Evolutionary conservation across 2,329 filamentous ascomycete species (phyloP), one percentile per base, ranked within the genome.

Genomic region (Calonectria hawksworthii): DNA sequence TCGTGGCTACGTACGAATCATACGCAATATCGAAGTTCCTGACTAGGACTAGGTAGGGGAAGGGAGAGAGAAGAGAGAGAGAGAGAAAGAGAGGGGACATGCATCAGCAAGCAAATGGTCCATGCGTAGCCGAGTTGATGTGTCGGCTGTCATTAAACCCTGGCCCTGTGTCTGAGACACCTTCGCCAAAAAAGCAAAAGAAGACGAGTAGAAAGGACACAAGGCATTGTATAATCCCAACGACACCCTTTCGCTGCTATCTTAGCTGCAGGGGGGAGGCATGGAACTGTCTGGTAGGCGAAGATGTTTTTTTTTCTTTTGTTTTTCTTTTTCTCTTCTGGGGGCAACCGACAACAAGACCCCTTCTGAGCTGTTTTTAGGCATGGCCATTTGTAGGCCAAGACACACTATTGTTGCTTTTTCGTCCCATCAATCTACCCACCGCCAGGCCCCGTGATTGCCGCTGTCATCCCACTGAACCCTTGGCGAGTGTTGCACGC

Each of bases 381-480:
- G 23, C 18, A 41, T 63, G 8, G 56, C 18, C 56, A 63, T 63
- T 38, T 16, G 11, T 26, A 28, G 34, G 56, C 32, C 32, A 36
- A 61, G 56, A 23, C 56, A 36, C 56, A 44, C 41, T 28, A 61
- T 61, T 23, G n/a, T 61, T 61, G 56, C 56, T 61, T 61, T 38
- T 47, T 65, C 56, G 44, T 70, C 59, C 34, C 47, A 47, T 65
- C 34, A 50, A 66, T 34, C 47, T 51, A 51, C 63, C 38, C 63
- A 66, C 63, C 63, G 28, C 41, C 30, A 21, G 41, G 26, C 63
- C 63, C 63, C 38, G 56, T 70, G 44, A 34, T 51, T 52, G 56
- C 68, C 68, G 54, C 68, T 64, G 68, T 32, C 51, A 59, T 73
- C 70, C 32, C 54, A 72, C 72, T 52, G 61, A 66, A 74, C 77